Evolutionary conservation across 2,329 filamentous ascomycete species (phyloP).

Genomic region (Fusarium nygamai): DNA sequence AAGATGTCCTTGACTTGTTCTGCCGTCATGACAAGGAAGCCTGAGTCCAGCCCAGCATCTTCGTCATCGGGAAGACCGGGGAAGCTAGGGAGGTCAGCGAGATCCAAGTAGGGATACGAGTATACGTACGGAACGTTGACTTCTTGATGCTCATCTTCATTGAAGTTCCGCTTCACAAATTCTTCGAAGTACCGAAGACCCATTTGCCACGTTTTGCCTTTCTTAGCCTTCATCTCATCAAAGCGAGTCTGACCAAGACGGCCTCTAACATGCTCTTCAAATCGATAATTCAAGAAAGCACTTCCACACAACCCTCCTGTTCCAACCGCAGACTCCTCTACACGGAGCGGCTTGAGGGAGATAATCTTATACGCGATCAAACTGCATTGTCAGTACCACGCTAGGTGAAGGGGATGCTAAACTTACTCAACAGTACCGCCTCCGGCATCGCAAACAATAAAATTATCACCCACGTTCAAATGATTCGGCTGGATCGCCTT

Average conservation of each 20-base stretch:
- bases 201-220: conserved; percentile 83
- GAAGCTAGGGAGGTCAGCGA: conserved; percentile 58
- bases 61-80: conserved; percentile 81
- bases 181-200: conserved; percentile 84
- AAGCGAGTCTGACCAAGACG: conserved; percentile 75
- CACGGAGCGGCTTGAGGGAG: conserved; percentile 74
- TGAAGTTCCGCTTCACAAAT: conserved; percentile 86
- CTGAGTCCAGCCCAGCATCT: conserved; percentile 77
- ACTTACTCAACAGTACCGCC: conserved; percentile 74
- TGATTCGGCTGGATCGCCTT: conserved; percentile 83
- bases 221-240: conserved; percentile 79
- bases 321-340: conserved; percentile 83
- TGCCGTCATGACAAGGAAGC: conserved; percentile 78
- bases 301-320: conserved; percentile 82
- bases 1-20: conserved; percentile 78
- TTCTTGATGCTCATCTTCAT: conserved; percentile 79
- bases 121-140: conserved; percentile 75
- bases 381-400: conserved; percentile 48
- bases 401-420: fast-evolving
- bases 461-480: conserved; percentile 73
- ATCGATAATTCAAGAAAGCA: conserved; percentile 82
- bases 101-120: background rate
- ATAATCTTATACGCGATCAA: conserved; percentile 85
- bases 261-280: conserved; percentile 78
- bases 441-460: conserved; percentile 70